A percentile compares a stretch with the other conserved stretches of the same genome.
Evolutionary conservation across 768 basidiomycete species (phyloP).

Genomic region (Rhodotorula toruloides): DNA sequence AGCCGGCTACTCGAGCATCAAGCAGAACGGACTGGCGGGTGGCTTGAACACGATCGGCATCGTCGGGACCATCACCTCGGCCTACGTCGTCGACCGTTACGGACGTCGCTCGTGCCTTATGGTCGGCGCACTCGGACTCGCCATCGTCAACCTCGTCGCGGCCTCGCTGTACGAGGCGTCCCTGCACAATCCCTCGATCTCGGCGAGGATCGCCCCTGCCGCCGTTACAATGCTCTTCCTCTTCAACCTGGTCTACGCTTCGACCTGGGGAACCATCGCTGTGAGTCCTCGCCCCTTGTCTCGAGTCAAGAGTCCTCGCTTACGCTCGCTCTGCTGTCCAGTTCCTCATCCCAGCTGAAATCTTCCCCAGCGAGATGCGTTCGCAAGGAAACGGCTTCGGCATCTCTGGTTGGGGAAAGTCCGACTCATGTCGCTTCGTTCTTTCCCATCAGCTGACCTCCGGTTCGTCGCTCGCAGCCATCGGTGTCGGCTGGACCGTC

Average conservation of each 20-base stretch:
- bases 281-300: constrained; percentile 30
- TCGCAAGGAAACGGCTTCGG: constrained; percentile 41
- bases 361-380: constrained; percentile 38
- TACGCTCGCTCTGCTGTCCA: too few relatives aligned
- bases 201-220: constrained; percentile 34
- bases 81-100: constrained; percentile 10
- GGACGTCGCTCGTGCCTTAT: constrained; percentile 35
- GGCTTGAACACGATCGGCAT: constrained; percentile 40
- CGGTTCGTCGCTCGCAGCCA: not conserved
- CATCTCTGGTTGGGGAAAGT: constrained; percentile 36
- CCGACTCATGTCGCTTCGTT: too few relatives aligned
- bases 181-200: constrained; percentile 16
- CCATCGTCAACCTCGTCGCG: constrained; percentile 29
- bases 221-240: constrained; percentile 51
- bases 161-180: constrained; percentile 37
- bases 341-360: constrained; percentile 29
- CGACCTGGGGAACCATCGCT: constrained; percentile 38
- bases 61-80: constrained; percentile 37
- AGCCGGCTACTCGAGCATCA: constrained; percentile 37
- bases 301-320: too few relatives aligned
- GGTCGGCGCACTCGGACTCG: constrained; percentile 20
- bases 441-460: not conserved
- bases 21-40: constrained; percentile 39
- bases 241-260: constrained; percentile 45
- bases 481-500: constrained; percentile 28